Percentiles rank a stretch among this genome's conserved stretches.
Evolutionary conservation across 371 early-diverging fungal genomes (phyloP).

Genomic region (Saksenaea vasiformis): DNA sequence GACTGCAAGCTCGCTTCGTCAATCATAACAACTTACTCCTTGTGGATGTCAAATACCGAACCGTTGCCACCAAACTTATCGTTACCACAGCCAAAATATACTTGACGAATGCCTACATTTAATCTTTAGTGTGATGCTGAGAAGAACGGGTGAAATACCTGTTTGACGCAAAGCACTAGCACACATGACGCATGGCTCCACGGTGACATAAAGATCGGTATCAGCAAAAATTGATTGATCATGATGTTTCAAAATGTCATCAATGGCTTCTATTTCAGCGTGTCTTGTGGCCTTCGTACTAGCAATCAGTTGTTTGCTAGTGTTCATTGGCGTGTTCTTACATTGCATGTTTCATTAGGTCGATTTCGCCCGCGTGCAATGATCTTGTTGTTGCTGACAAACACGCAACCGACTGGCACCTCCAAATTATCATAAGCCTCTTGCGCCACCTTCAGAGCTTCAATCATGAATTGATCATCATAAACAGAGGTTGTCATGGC

Average conservation of each 20-base stretch:
- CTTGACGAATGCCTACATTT: conserved; percentile 64
- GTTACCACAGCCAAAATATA: conserved; percentile 90
- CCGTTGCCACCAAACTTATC: conserved; percentile 97
- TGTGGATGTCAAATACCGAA: conserved; percentile 76
- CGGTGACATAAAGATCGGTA: conserved; percentile 92
- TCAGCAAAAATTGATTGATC: conserved; percentile 48
- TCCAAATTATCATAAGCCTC: conserved; percentile 87
- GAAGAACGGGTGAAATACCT: conserved; percentile 33
- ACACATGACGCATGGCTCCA: conserved; percentile 99
- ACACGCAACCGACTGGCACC: conserved; percentile 99
- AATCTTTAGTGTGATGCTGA: background rate
- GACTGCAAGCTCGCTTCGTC: background rate
- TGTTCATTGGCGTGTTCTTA: conserved; percentile 34
- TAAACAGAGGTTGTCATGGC: conserved; percentile 17
- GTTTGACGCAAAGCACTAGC: conserved; percentile 86
- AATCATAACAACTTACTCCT: conserved; percentile 50
- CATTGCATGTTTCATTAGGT: conserved; percentile 88
- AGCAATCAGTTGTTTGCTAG: background rate
- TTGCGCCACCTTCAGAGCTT: conserved; percentile 56
- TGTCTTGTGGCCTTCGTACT: conserved; percentile 83
- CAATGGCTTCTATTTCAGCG: conserved; percentile 92
- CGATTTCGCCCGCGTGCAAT: conserved; percentile 80
- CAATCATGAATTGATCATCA: conserved; percentile 40
- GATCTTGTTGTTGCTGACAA: conserved; percentile 70
- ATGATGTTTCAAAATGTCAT: conserved; percentile 62